Evolutionary conservation across 1,139 yeast species (phyloP).

Genomic region (Petasospora fabianii): DNA sequence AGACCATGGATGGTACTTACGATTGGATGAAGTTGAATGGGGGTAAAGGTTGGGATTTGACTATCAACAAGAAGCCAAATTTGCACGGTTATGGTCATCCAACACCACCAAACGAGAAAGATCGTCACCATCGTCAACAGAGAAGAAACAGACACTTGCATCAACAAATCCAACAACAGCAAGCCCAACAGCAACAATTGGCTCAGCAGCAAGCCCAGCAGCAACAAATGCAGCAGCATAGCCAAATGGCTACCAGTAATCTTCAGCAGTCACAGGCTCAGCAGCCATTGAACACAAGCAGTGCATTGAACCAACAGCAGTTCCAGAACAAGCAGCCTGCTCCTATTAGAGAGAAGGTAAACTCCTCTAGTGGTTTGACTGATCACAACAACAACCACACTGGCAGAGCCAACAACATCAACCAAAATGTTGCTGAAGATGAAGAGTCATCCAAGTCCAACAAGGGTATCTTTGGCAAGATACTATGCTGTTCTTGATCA

Average conservation of each 20-base stretch:
- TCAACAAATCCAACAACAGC: constrained; percentile 28
- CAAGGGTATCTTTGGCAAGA: constrained; percentile 36
- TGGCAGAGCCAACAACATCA: constrained; percentile 17
- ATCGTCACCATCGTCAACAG: constrained; percentile 32
- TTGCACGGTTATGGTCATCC: constrained; percentile 87
- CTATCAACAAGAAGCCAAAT: constrained; percentile 80
- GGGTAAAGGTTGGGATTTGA: constrained; percentile 89
- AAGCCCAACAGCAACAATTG: constrained; percentile 22
- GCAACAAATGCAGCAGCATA: constrained; percentile 21
- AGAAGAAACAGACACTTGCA: constrained; percentile 33
- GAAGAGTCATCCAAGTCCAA: constrained; percentile 26
- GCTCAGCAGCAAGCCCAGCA: constrained; percentile 25
- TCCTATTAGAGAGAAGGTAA: constrained; percentile 26
- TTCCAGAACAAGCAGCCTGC: constrained; percentile 28
- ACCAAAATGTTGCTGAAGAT: constrained; percentile 26
- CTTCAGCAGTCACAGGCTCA: too few species aligned
- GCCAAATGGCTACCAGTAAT: too few species aligned
- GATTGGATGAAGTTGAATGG: constrained; percentile 94
- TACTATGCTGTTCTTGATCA: constrained; percentile 32
- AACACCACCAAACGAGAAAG: constrained; percentile 44
- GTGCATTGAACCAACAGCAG: constrained; percentile 29
- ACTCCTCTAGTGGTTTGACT: constrained; percentile 20
- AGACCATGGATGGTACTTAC: constrained; percentile 77
- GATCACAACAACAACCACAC: constrained; percentile 15
- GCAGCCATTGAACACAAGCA: constrained; percentile 20